phyloP scores from a whole-genome alignment of 164 flowering plant genomes.

The Macadamia tetraphylla region DNA sequence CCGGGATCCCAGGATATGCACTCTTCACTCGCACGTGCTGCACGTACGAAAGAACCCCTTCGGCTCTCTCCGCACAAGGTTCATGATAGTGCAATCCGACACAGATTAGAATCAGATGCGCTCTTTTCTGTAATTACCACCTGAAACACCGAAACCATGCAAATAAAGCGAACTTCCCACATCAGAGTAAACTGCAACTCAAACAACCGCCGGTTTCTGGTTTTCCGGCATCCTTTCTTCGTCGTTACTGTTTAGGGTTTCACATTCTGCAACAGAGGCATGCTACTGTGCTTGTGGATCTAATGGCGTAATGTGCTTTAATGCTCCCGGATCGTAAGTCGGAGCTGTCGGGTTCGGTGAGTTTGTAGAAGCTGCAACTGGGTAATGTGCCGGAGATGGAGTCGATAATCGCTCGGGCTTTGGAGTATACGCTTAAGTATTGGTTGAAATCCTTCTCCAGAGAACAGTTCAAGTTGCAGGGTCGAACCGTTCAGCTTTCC shows the following conservation, averaged over 20 bases:
- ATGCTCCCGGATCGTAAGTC: not conserved
- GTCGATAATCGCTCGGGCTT: constrained; percentile 79
- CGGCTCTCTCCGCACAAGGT: not conserved
- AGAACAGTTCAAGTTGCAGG: constrained; percentile 93
- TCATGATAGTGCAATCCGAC: constrained; percentile 8
- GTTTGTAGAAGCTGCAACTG: constrained; percentile 5
- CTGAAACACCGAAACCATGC: not conserved
- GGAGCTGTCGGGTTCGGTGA: constrained; percentile 8
- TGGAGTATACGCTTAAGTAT: constrained; percentile 95
- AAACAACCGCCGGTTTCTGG: not conserved
- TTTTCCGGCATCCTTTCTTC: not conserved
- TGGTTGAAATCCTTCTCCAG: constrained; percentile 94
- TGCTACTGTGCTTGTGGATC: not conserved
- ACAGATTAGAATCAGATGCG: not conserved
- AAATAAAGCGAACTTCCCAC: not conserved
- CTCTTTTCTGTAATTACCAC: not conserved
- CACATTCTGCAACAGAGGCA: not conserved
- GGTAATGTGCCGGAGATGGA: constrained; percentile 43
- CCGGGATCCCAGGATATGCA: constrained; percentile 2
- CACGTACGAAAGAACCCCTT: not conserved
- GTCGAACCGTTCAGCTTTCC: constrained; percentile 82
- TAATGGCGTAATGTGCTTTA: not conserved
- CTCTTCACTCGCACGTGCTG: constrained; percentile 4
- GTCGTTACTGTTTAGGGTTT: not conserved
- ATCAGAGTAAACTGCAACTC: not conserved